Percentiles rank a stretch among this genome's conserved stretches.
Evolutionary conservation across 306 rosid species (phyloP).

Genomic region (Lathyrus sativus): DNA sequence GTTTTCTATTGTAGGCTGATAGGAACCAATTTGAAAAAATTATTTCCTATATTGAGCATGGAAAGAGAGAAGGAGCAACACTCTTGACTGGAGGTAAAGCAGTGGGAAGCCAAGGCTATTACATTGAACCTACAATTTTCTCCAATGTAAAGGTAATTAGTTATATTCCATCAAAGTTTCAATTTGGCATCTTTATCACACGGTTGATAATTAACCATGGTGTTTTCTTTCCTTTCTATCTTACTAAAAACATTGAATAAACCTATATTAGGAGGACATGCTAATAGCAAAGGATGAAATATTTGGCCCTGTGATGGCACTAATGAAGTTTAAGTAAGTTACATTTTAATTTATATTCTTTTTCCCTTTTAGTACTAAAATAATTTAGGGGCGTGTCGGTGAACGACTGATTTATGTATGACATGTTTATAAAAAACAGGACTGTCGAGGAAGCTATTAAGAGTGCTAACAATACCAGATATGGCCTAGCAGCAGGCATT

Average conservation of each 20-base stretch:
- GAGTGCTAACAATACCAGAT: constrained; percentile 68
- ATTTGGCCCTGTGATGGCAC: constrained; percentile 69
- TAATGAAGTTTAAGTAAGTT: constrained; percentile 73
- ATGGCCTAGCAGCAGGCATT: constrained; percentile 81
- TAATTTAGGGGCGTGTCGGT: background rate
- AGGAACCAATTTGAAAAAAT: constrained; percentile 62
- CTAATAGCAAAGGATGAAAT: constrained; percentile 70
- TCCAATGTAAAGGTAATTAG: constrained; percentile 59
- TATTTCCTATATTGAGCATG: constrained; percentile 66
- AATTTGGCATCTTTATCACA: background rate
- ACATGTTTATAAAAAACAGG: constrained; percentile 48
- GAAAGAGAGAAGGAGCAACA: constrained; percentile 83
- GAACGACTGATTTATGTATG: background rate
- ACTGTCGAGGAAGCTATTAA: constrained; percentile 70
- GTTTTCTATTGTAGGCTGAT: constrained; percentile 50
- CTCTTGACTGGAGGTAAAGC: constrained; percentile 70
- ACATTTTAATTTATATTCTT: background rate
- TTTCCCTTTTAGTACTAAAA: background rate
- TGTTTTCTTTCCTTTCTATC: background rate
- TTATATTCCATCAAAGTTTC: background rate
- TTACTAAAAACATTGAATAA: background rate
- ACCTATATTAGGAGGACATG: constrained; percentile 62
- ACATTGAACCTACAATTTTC: constrained; percentile 76
- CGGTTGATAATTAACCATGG: constrained; percentile 1
- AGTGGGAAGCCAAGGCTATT: constrained; percentile 61